These are phyloP conservation scores for Diutina sp. DNA, from an alignment of 1,139 yeast genomes.

Conservation along the genomic window DNA sequence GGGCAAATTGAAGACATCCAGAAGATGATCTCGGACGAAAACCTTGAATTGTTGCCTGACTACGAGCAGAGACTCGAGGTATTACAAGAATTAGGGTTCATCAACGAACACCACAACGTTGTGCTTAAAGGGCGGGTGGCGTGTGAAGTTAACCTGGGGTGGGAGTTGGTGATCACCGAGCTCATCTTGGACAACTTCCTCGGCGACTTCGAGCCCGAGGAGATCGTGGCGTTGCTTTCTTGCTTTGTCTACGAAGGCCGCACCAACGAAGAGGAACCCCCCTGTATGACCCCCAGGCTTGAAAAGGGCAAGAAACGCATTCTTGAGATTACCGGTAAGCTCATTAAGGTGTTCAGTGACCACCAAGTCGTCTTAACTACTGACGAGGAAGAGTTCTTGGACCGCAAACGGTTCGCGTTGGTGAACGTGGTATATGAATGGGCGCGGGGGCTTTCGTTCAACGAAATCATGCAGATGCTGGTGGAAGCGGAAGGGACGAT, in stretches of 20 bases:
- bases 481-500: conserved; percentile 94
- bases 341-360: conserved; percentile 48
- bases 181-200: conserved; percentile 72
- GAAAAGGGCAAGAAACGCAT: conserved; percentile 68
- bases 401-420: conserved; percentile 75
- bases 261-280: conserved; percentile 41
- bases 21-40: conserved; percentile 67
- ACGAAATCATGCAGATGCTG: conserved; percentile 79
- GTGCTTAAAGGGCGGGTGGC: conserved; percentile 20
- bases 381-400: conserved; percentile 65
- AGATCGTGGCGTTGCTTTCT: conserved; percentile 83
- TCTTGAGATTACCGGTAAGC: conserved; percentile 52
- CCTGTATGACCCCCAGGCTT: conserved; percentile 63
- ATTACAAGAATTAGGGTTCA: conserved; percentile 58
- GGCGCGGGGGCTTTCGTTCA: conserved; percentile 92
- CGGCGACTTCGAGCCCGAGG: conserved; percentile 91
- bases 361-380: conserved; percentile 60
- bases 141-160: background rate
- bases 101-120: conserved; percentile 67
- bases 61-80: conserved; percentile 82
- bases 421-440: conserved; percentile 94
- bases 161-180: conserved; percentile 1
- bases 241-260: conserved; percentile 90
- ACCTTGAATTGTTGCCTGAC: conserved; percentile 81
- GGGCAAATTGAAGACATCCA: conserved; percentile 43